Evolutionary conservation across 2,329 filamentous ascomycete species (phyloP).

Genomic region (Curvularia lunata): DNA sequence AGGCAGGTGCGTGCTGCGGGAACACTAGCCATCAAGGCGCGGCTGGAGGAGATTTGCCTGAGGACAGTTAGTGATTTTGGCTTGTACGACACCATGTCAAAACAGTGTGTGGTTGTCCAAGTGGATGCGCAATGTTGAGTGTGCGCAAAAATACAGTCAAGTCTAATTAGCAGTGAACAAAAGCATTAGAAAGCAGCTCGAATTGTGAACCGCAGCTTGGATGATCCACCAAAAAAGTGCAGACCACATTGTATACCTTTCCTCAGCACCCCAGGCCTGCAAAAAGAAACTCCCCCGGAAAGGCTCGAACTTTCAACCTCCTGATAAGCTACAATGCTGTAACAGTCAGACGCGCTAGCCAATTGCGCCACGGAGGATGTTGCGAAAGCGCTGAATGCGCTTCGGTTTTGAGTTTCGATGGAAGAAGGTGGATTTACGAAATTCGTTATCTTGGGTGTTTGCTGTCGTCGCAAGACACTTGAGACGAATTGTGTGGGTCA

Average conservation of each 20-base stretch:
- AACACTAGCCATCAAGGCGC: conserved; percentile 36
- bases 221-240: no score
- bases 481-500: background rate
- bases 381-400: conserved; percentile 13
- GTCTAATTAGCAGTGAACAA: background rate
- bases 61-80: conserved; percentile 46
- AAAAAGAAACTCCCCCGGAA: conserved; percentile 35
- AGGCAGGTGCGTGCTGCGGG: conserved; percentile 11
- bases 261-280: no score
- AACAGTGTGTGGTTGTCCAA: conserved; percentile 41
- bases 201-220: no score
- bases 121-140: conserved; percentile 42
- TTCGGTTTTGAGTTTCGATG: conserved; percentile 21
- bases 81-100: conserved; percentile 46
- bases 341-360: conserved; percentile 68
- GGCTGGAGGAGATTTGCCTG: conserved; percentile 43
- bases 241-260: no score
- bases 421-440: background rate
- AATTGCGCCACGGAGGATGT: conserved; percentile 53
- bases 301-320: conserved; percentile 40
- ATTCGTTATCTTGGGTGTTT: background rate
- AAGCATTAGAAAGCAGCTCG: no score
- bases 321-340: conserved; percentile 33
- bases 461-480: background rate
- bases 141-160: background rate